phyloP scores from a whole-genome alignment of 768 basidiomycete species.

The Rhodotorula sphaerocarpa region DNA sequence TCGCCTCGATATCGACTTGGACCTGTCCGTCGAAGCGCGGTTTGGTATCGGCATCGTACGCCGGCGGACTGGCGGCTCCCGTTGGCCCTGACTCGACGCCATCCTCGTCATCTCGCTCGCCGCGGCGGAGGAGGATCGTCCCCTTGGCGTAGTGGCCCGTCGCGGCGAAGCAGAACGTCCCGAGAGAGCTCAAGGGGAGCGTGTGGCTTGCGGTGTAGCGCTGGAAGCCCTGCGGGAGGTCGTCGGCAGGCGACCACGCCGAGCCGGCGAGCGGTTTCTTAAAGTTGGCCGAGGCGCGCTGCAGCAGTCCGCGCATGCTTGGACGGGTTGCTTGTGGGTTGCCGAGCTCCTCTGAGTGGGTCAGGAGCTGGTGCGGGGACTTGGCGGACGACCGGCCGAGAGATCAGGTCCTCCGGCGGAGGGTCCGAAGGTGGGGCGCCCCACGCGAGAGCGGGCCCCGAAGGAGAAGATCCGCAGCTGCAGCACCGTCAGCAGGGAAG shows the following conservation, averaged over 20 bases:
- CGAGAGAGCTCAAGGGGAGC: conserved; percentile 4
- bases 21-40: background rate
- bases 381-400: too few species aligned
- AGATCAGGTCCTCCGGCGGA: too few species aligned
- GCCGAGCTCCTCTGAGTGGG: too few species aligned
- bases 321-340: too few species aligned
- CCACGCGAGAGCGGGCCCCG: too few species aligned
- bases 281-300: background rate
- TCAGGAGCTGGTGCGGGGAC: too few species aligned
- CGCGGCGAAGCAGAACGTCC: background rate
- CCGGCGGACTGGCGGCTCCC: too few species aligned
- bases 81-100: background rate
- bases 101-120: background rate
- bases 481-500: too few species aligned
- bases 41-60: background rate
- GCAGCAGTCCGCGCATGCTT: background rate
- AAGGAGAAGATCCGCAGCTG: too few species aligned
- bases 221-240: background rate
- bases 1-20: conserved; percentile 4
- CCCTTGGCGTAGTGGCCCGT: background rate
- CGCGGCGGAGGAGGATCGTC: background rate
- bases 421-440: too few species aligned
- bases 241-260: background rate
- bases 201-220: background rate
- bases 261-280: background rate